phyloP scores from a whole-genome alignment of 495 filamentous ascomycete genomes.

The Aspergillus homomorphus region DNA sequence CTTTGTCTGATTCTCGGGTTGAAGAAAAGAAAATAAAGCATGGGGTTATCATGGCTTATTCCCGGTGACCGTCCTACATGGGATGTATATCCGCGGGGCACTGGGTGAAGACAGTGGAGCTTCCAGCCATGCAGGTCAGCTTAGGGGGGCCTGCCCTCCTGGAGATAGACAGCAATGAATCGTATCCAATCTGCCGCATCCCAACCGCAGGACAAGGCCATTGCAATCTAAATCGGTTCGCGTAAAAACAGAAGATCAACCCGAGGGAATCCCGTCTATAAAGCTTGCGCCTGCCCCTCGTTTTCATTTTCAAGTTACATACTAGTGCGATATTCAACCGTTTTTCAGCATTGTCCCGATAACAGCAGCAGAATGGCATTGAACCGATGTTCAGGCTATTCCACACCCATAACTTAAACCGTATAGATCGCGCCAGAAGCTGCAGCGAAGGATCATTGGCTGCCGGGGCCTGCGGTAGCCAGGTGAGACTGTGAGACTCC shows the following conservation, averaged over 20 bases:
- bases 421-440: slow-evolving; percentile 21
- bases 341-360: background rate
- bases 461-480: background rate
- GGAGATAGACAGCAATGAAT: background rate
- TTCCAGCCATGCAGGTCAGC: slow-evolving; percentile 8
- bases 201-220: background rate
- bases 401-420: background rate
- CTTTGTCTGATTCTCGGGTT: background rate
- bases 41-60: background rate
- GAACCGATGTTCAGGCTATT: slow-evolving; percentile 3
- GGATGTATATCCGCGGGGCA: slow-evolving; percentile 1
- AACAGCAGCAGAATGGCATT: background rate
- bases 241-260: background rate
- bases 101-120: background rate
- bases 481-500: slow-evolving; percentile 1
- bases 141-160: background rate
- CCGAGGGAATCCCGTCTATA: background rate
- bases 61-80: background rate
- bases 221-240: background rate
- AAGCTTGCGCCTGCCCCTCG: background rate
- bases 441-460: slow-evolving; percentile 7
- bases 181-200: background rate
- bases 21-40: background rate
- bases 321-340: background rate
- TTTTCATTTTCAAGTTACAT: background rate